Percentiles rank a stretch among this genome's conserved stretches.
phyloP scores from a whole-genome alignment of 345 rosid species.

The Rhodamnia argentea region DNA sequence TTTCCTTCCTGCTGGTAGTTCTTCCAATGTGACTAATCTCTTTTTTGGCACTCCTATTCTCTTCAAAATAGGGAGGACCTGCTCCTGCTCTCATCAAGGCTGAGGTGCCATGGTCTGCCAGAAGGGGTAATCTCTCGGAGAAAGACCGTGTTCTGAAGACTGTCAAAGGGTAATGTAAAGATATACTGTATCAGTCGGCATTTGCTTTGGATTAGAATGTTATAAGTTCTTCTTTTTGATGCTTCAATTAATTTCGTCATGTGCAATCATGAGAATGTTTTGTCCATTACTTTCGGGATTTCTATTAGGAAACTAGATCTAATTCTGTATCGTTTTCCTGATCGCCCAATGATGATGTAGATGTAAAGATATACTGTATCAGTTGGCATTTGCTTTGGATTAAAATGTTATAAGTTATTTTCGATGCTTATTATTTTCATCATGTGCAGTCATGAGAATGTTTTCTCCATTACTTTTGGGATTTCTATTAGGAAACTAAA shows the following conservation, averaged over 20 bases:
- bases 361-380: neutral
- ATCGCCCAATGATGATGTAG: neutral
- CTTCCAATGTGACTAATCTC: neutral
- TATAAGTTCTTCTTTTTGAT: neutral
- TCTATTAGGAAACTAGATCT: neutral
- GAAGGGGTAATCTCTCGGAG: slow-evolving; percentile 69
- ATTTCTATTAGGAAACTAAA: neutral
- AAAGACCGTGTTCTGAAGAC: slow-evolving; percentile 78
- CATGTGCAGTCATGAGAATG: neutral
- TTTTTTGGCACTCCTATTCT: neutral
- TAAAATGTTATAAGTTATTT: neutral
- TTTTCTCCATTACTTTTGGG: neutral
- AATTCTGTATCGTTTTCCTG: neutral
- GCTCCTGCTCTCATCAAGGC: slow-evolving; percentile 67
- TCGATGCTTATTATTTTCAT: neutral
- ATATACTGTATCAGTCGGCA: neutral
- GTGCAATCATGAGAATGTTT: neutral
- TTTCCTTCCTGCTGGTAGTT: neutral
- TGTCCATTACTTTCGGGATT: neutral
- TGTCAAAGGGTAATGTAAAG: slow-evolving; percentile 65
- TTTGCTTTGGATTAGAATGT: neutral
- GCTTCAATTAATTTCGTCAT: neutral
- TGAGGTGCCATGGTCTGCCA: slow-evolving; percentile 89
- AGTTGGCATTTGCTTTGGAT: neutral
- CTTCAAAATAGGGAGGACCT: slow-evolving; percentile 50